Percentiles rank a stretch among this genome's conserved stretches.
Evolutionary conservation across 257 asterid species (phyloP).

Genomic region (Penstemon newberryi): DNA sequence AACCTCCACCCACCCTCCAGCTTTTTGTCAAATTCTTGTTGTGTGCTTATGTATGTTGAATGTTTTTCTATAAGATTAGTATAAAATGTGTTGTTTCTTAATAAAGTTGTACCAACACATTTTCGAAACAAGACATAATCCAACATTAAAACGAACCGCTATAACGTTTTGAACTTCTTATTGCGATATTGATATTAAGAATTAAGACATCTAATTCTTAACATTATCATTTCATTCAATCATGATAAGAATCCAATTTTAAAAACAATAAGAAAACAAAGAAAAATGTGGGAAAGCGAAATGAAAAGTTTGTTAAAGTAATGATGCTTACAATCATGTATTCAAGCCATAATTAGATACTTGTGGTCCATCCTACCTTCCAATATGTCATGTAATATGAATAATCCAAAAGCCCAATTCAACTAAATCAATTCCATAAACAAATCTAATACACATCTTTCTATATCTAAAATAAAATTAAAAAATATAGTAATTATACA

Average conservation of each 20-base stretch:
- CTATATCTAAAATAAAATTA: constrained; percentile 28
- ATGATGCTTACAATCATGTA: constrained; percentile 63
- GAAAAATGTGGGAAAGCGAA: constrained; percentile 27
- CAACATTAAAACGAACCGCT: too few relatives aligned
- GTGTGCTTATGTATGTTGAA: too few relatives aligned
- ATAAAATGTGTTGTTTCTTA: too few relatives aligned
- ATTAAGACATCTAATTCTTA: too few relatives aligned
- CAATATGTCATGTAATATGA: constrained; percentile 33
- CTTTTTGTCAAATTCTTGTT: too few relatives aligned
- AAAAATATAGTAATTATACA: neutral
- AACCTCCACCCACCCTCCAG: too few relatives aligned
- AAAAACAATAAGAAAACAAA: constrained; percentile 11
- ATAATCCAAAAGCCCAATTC: constrained; percentile 31
- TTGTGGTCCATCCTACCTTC: constrained; percentile 45
- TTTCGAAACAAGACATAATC: too few relatives aligned
- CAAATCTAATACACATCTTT: constrained; percentile 24
- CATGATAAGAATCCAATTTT: constrained; percentile 10
- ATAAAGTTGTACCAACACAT: too few relatives aligned
- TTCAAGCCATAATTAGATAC: constrained; percentile 38
- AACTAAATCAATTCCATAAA: constrained; percentile 28
- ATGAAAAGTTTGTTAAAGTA: constrained; percentile 24
- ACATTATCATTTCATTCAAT: constrained; percentile 24
- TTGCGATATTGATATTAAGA: too few relatives aligned
- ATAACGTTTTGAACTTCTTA: too few relatives aligned
- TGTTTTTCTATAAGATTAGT: too few relatives aligned